Base-by-base conservation (phyloP, 331 rosid species). In the Quercus phellos region DNA sequence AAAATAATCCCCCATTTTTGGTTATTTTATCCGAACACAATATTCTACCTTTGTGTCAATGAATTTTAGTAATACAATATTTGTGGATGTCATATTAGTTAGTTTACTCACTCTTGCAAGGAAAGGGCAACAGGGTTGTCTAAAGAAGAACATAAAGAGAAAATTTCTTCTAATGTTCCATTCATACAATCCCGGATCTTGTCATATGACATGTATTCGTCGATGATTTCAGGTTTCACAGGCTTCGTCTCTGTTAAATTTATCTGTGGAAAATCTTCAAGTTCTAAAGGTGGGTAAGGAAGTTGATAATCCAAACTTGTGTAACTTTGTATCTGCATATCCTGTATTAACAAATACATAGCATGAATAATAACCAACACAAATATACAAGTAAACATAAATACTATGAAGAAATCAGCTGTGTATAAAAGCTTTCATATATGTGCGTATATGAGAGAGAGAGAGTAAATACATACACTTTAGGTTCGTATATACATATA, bases 91-190 rank as follows among this genome's bases (percentile, higher is more conserved):
- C 51, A n/a, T 59, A 60, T 71, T 58, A 22, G 85, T 84, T 77
- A 60, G 81, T 82, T 34, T 76, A 50, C 18, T 85, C 78, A 79
- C 68, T 86, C 79, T 85, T 84, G 88, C 88, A 88, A 74, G 50
- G 93, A 46, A 72, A 82, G 82, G 53, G 89, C 76, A 63, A 61
- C 27, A 14, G 88, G 68, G 72, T 90, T 87, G 55, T 92, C 89
- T 19, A 87, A 90, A 72, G 96, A 83, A 70, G 89, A 89, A 74
- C 92, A 86, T 68, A 88, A 76, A 12, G 99, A 86, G 74, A 94
- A 90, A 74, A 92, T 90, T 72, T 94, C 97, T 83, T 92, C 96
- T 55, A 94, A 79, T 11, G 95, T 81, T 85, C 94, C 95, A 78
- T 89, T 92, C 95, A 87, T 83, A 51, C 73, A 70, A 32, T 83